A percentile compares a stretch with the other conserved stretches of the same genome.
Conservation (phyloP, 1,284 basidiomycete genomes). For the Butyriboletus regius region DNA sequence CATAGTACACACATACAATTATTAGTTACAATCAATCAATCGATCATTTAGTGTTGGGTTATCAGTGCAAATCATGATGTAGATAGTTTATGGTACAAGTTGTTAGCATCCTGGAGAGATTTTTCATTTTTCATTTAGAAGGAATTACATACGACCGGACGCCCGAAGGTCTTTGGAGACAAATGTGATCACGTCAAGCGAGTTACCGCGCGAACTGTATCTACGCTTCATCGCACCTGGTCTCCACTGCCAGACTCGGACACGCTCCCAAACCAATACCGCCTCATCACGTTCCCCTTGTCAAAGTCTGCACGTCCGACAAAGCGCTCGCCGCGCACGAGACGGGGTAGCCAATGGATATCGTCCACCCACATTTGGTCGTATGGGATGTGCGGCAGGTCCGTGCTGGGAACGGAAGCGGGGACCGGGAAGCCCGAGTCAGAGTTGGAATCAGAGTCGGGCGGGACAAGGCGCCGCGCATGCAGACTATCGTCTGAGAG, state of each 20-base stretch:
- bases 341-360: constrained; percentile 32
- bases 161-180: neutral
- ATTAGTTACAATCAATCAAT: constrained; percentile 17
- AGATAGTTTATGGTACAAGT: constrained; percentile 1
- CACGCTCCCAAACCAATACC: constrained; percentile 26
- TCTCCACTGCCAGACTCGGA: neutral
- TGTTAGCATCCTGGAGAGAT: neutral
- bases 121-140: neutral
- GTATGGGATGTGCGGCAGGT: constrained; percentile 32
- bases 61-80: constrained; percentile 4
- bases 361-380: constrained; percentile 39
- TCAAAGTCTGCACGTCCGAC: constrained; percentile 36
- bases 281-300: constrained; percentile 24
- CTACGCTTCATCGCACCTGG: neutral
- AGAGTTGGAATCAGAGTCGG: neutral
- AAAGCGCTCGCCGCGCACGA: constrained; percentile 31
- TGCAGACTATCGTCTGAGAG: constrained; percentile 21
- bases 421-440: no score
- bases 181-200: no score
- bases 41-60: constrained; percentile 17
- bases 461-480: neutral
- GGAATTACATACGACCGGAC: neutral
- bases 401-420: neutral
- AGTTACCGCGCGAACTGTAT: no score
- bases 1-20: constrained; percentile 17